Base-by-base conservation (phyloP, 1,139 yeast genomes). In the Tardiomyces digboiensis region DNA sequence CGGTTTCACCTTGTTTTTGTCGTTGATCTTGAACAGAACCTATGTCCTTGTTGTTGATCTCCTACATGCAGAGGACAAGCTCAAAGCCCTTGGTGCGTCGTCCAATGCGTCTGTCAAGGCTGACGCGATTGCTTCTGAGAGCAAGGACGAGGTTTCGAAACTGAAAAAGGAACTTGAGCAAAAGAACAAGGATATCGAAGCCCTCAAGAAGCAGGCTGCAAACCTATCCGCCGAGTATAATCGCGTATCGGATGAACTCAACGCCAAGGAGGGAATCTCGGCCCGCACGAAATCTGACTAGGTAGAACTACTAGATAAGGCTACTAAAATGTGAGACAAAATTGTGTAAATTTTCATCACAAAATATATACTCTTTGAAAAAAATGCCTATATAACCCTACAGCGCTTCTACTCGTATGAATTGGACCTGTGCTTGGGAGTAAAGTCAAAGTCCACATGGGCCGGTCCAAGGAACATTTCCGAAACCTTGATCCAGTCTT, bases 401-500 rank as follows among this genome's bases (percentile, higher is more conserved):
- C 12, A 23, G 12, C 8, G 29, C 8, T 13, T 7, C 14, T 29
- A 12, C 19, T 21, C 37, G 57, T 77, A 84, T 2, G 96, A 73
- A 56, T 85, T 91, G 65, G 95, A 85, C 72, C 89, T 91, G 64
- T 91, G 99, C 66, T 91, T 91, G 43, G 99, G 98, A 46, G 76
- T 74, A 61, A 88, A 91, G 44, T 75, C 77, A 67, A 93, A 91
- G 39, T 68, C 72, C 3, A 78, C 82, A 44, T 82, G 78, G 1
- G 82, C 83, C 48, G 86, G 86, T 19, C 98, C 98, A 53, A 91
- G 74, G 59, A 89, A 89, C 94, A 88, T 78, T 62, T 93, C 98
- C n/a, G 95, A 78, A 51, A 93, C 78, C 64, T 89, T 91, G 62
- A 91, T 85, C 99, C 99, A 91, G 64, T 91, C 98, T 57, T 72